Evolutionary conservation across 2,329 filamentous ascomycete genomes (phyloP), one percentile per base, ranked within the genome.

Genomic region (Ceratocystis harringtonii): DNA sequence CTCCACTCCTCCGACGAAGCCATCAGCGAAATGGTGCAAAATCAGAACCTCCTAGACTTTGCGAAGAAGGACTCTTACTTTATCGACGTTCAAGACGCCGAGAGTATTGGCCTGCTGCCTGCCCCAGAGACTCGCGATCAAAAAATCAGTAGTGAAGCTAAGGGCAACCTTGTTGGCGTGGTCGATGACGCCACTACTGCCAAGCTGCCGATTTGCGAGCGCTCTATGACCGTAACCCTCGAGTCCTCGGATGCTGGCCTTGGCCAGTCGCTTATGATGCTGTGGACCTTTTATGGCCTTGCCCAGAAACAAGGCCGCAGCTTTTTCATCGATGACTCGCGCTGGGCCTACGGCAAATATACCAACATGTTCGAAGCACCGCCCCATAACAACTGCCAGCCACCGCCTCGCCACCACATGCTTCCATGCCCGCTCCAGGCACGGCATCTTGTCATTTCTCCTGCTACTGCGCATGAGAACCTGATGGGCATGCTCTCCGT

Each of bases 221-320:
- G 75, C 69, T 89, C 83, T 67, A 77, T 95, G 75, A 95, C 89
- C 0, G 94, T 88, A 72, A 82, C 91, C 1, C 78, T 95, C 70
- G 89, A 92, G 72, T 81, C 74, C 6, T 75, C 81, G 2, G 85
- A 92, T 70, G 88, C 89, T 1, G 90, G 90, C 2, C 78, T 95
- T 8, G 90, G 90, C 5, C 85, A 84, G 69, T 84, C 87, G 1
- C 75, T 96, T 67, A 85, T 95, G 81, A 81, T 86, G 71, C 73
- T 95, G 65, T 96, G 90, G 90, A 87, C 87, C 70, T 86, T 89
- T 30, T 95, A 94, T 72, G 89, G 89, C 2, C 76, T 95, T 64
- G 89, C 90, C 1, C 79, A 86, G 72, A 81, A 85, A 67, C 88
- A 95, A 72, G 83, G 82, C 15, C 80, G 90, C 28, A 79, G 84